Base-by-base conservation (phyloP, 2,329 filamentous ascomycete genomes). In the Myriosclerotinia duriaeana region DNA sequence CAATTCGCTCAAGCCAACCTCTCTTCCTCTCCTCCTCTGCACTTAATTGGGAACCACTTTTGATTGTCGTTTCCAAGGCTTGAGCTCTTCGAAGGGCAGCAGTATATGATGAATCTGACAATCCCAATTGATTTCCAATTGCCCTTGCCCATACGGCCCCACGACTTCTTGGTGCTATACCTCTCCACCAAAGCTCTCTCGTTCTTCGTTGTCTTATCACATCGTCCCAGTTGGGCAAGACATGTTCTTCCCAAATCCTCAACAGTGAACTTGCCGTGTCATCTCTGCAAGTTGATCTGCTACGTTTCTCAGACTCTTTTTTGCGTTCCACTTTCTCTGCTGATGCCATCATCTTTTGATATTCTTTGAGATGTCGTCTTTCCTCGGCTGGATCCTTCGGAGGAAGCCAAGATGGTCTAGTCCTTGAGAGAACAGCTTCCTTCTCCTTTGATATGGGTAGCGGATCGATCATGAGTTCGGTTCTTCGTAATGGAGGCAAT, bases 311-410 rank as follows among this genome's bases (percentile, higher is more conserved):
- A 0, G 81, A 82, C 71, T 88, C 85, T 70, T 80, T 85, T 73
- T 84, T 84, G 67, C 84, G 83, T 42, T 89, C 87, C 0, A 85
- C 83, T 73, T 86, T 85, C 62, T 81, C 77, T 71, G 86, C 87
- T 54, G 80, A 81, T 0, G 82, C 83, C 89, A 94, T 91, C 89
- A 95, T 93, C 77, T 84, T 87, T 78, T 93, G 89, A 75, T 93
- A 95, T 76, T 95, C 88, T 74, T 86, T 93, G 71, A 99, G 77
- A 78, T 99, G 95, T 71, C 89, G 89, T 76, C 87, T 91, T 79
- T 99, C 95, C 78, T 99, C 95, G 64, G 90, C 90, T 2, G 92
- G 93, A 71, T 95, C 88, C 78, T 95, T 95, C 1, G 91, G 91
- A 0, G 92, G 91, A 2, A 95, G 81, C 92, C 92, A 95, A 1